Percentiles rank a stretch among this genome's conserved stretches.
Evolutionary conservation across 1,284 basidiomycete species (phyloP).

Genomic region (Apiotrichum mycotoxinovorans): DNA sequence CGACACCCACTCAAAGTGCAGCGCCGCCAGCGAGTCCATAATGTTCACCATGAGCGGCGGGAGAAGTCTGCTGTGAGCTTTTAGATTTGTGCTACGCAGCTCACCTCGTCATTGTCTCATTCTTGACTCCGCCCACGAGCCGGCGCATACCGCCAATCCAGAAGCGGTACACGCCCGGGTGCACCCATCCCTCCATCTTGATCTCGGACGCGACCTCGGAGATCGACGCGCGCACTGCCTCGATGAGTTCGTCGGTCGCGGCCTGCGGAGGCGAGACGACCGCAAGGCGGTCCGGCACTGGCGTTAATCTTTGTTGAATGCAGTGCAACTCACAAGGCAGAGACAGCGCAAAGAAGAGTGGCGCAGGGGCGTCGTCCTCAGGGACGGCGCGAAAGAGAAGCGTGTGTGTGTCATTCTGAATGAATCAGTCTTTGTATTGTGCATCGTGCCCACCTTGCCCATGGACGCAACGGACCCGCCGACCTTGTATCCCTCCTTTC

Average conservation of each 20-base stretch:
- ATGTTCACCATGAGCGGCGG: constrained; percentile 33
- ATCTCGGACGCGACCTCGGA: constrained; percentile 18
- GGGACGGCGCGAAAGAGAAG: constrained; percentile 33
- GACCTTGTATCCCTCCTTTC: constrained; percentile 36
- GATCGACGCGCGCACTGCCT: constrained; percentile 36
- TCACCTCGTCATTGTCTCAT: constrained; percentile 30
- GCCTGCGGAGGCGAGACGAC: constrained; percentile 38
- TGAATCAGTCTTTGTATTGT: neutral
- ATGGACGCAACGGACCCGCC: constrained; percentile 29
- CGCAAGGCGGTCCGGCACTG: constrained; percentile 44
- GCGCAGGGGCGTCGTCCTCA: constrained; percentile 20
- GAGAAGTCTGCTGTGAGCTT: constrained; percentile 29
- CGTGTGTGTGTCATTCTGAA: constrained; percentile 41
- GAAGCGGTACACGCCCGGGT: constrained; percentile 44
- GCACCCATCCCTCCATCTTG: constrained; percentile 45
- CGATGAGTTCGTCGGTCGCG: constrained; percentile 30
- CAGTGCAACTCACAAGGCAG: constrained; percentile 42
- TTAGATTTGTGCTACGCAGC: constrained; percentile 4
- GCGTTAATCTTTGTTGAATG: too few species aligned
- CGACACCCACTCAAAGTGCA: constrained; percentile 31
- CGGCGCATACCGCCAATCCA: constrained; percentile 40
- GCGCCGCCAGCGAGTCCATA: constrained; percentile 29
- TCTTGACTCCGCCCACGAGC: constrained; percentile 26
- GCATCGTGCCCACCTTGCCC: constrained; percentile 21
- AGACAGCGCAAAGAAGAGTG: constrained; percentile 43